A percentile compares a stretch with the other conserved stretches of the same genome.
phyloP scores from a whole-genome alignment of 495 filamentous ascomycete genomes.

The Penicillium turbatum region DNA sequence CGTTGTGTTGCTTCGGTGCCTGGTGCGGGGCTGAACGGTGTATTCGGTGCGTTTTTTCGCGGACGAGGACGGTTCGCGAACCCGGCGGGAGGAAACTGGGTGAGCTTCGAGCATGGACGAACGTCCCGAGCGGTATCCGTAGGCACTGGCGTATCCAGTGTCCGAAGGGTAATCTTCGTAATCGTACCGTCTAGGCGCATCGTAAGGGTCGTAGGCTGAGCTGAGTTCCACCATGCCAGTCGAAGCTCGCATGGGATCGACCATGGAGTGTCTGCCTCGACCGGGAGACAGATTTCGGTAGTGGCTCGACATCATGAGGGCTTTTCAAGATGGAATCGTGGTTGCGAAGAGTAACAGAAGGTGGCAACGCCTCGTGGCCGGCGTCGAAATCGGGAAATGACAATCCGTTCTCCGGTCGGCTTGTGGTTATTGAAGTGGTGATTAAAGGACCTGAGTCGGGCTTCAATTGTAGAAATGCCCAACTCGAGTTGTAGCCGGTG shows the following conservation, averaged over 20 bases:
- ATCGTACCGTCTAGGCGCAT: constrained; percentile 24
- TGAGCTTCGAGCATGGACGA: constrained; percentile 35
- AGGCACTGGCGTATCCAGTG: constrained; percentile 28
- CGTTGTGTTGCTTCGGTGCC: constrained; percentile 38
- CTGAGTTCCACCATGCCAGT: constrained; percentile 43
- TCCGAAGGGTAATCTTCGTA: constrained; percentile 37
- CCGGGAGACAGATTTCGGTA: constrained; percentile 32
- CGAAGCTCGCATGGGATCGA: constrained; percentile 44
- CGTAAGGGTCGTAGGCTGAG: constrained; percentile 37
- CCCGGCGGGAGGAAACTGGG: constrained; percentile 33
- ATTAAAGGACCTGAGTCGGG: background rate
- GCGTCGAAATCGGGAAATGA: background rate
- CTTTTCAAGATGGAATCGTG: background rate
- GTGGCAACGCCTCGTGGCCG: background rate
- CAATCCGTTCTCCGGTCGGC: background rate
- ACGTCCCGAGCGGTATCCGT: constrained; percentile 26
- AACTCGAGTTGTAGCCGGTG: background rate
- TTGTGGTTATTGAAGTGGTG: background rate
- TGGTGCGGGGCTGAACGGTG: constrained; percentile 34
- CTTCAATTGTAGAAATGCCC: constrained; percentile 4
- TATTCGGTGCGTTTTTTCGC: constrained; percentile 43
- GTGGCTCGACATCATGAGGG: constrained; percentile 15
- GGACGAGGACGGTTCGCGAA: constrained; percentile 30
- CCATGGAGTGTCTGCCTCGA: constrained; percentile 26
- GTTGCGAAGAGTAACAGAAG: background rate